phyloP scores from a whole-genome alignment of 306 rosid genomes.

The Cucumis sativus region DNA sequence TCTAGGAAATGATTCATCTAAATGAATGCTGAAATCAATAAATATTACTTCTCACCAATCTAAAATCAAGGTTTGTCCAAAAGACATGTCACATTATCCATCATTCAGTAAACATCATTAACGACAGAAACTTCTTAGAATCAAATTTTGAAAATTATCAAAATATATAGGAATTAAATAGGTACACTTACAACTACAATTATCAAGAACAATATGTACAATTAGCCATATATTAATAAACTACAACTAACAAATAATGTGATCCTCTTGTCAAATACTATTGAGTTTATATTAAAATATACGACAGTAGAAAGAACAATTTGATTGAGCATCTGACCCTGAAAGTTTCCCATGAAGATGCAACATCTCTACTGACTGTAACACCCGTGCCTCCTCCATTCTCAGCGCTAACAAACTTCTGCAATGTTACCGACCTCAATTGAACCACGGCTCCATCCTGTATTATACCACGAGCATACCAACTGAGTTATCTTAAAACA shows the following conservation, averaged over 20 bases:
- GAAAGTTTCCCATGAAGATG: constrained; percentile 92
- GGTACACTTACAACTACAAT: background rate
- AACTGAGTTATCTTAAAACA: constrained; percentile 11
- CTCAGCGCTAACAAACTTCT: constrained; percentile 69
- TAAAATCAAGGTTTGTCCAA: background rate
- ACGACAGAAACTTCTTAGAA: background rate
- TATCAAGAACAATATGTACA: background rate
- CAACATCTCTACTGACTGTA: constrained; percentile 49
- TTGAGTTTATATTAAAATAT: too few species aligned
- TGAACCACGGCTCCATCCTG: constrained; percentile 82
- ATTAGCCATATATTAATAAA: background rate
- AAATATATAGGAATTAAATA: background rate
- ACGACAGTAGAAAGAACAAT: background rate
- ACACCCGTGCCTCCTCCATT: constrained; percentile 76
- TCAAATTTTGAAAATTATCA: background rate
- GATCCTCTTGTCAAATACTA: background rate
- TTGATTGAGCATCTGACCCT: constrained; percentile 31
- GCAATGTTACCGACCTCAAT: constrained; percentile 62
- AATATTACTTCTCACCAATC: background rate
- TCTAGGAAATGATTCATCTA: background rate
- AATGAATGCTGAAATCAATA: background rate
- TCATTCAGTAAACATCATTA: background rate
- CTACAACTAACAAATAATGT: background rate
- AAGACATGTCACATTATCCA: background rate
- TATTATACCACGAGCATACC: constrained; percentile 13